A percentile compares a stretch with the other conserved stretches of the same genome.
Evolutionary conservation across 164 flowering plant genomes (phyloP).

Genomic region (Saururus chinensis): DNA sequence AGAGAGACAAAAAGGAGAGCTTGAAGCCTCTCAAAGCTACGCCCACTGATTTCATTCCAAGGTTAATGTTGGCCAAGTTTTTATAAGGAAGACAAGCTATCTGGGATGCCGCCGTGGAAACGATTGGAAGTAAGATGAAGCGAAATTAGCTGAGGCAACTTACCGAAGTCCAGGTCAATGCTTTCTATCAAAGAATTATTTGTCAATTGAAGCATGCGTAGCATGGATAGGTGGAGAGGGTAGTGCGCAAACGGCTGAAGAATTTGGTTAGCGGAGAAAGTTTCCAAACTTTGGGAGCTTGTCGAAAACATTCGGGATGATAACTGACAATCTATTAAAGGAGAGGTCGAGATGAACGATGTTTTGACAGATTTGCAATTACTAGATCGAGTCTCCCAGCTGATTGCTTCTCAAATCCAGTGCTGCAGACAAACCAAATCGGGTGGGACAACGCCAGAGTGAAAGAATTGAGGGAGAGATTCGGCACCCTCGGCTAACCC

Average conservation of each 20-base stretch:
- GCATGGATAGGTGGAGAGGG: constrained; percentile 37
- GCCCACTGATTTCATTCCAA: constrained; percentile 16
- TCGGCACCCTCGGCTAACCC: constrained; percentile 35
- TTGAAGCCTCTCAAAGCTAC: constrained; percentile 10
- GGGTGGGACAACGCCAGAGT: constrained; percentile 38
- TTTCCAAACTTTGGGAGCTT: constrained; percentile 36
- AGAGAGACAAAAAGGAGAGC: constrained; percentile 13
- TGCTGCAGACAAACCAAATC: constrained; percentile 43
- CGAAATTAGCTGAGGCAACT: constrained; percentile 3
- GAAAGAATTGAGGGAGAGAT: constrained; percentile 60
- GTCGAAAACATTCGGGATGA: too few relatives aligned
- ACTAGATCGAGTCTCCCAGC: constrained; percentile 38
- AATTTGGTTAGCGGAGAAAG: constrained; percentile 48
- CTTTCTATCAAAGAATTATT: constrained; percentile 58
- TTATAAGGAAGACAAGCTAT: constrained; percentile 10
- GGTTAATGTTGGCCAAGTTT: constrained; percentile 13
- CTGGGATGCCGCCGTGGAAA: constrained; percentile 11
- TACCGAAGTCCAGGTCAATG: constrained; percentile 11
- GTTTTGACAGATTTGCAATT: constrained; percentile 51
- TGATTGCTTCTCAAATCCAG: constrained; percentile 66
- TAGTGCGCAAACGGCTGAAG: constrained; percentile 47
- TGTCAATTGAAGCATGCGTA: constrained; percentile 53
- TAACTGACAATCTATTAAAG: constrained; percentile 41
- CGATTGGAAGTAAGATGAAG: constrained; percentile 16
- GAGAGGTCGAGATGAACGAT: constrained; percentile 35